These are phyloP conservation scores for Colletotrichum sp. DNA, from an alignment of 2,329 filamentous ascomycete species.

Conservation along the genomic window DNA sequence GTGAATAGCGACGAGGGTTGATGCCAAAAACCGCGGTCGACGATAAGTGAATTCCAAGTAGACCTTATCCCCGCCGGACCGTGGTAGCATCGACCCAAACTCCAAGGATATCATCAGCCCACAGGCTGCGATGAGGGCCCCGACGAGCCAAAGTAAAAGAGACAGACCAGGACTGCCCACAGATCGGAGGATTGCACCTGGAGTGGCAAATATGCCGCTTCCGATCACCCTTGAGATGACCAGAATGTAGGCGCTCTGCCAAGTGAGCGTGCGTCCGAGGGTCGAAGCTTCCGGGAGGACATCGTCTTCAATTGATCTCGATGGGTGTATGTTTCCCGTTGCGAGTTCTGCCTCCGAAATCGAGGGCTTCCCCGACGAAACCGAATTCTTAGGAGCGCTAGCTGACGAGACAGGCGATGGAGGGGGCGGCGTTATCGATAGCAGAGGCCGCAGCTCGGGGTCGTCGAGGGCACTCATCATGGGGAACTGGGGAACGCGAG, in stretches of 20 bases:
- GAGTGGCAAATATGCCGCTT: conserved; percentile 75
- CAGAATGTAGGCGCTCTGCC: conserved; percentile 69
- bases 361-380: not conserved
- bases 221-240: conserved; percentile 74
- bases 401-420: not conserved
- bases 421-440: not conserved
- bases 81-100: conserved; percentile 73
- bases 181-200: conserved; percentile 68
- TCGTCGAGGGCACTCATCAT: not conserved
- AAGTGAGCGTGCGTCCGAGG: conserved; percentile 63
- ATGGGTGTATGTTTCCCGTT: not conserved
- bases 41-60: conserved; percentile 75
- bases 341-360: not conserved
- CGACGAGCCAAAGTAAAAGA: conserved; percentile 66
- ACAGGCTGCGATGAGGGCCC: conserved; percentile 65
- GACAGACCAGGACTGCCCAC: conserved; percentile 71
- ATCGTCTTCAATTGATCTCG: conserved; percentile 55
- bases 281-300: conserved; percentile 64
- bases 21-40: conserved; percentile 66
- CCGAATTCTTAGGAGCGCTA: not conserved
- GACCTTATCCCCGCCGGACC: conserved; percentile 72
- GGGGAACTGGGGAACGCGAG: not conserved
- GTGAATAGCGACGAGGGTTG: conserved; percentile 67
- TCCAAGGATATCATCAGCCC: conserved; percentile 69
- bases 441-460: not conserved